Base-by-base conservation (phyloP, 805 yeast genomes). In the Saccharomyces eubayanus region DNA sequence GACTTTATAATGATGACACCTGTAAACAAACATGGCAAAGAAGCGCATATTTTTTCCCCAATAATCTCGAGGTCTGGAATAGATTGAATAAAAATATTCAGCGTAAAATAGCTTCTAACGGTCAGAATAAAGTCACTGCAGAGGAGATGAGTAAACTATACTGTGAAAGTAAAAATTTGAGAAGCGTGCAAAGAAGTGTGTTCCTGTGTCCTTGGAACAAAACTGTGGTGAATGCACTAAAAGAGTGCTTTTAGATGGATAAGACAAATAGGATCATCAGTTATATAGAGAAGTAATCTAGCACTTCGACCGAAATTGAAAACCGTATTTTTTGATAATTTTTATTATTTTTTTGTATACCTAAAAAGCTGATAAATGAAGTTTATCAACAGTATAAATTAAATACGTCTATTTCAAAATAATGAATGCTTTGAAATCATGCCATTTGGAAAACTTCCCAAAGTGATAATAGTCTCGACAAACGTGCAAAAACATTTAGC, bases 41-140 rank as follows among this genome's bases (percentile, higher is more conserved):
- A 60, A 77, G 82, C 10, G 89, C 92, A 0, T 72, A 85, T 57
- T 71, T 87, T 61, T 85, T 87, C 72, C 97, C 97, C 1, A 76
- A 78, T 41, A 87, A 85, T 59, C 74, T 75, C 54, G 71, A 72
- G 14, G 77, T 87, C 4, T 92, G 98, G 98, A 74, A 72, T 30
- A 72, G 78, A n/a, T 68, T 91, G 41, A 79, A 81, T 63, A 66
- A 70, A 28, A 73, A 72, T 50, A 77, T 83, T 64, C 83, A 90
- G 0, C 69, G 85, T 46, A 74, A 79, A 50, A 75, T 88, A 9
- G 85, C 89, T 2, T 64, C 76, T 10, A 72, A 75, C 28, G 74
- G 77, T 0, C 80, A 75, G 47, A 74, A 79, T 8, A 76, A 75
- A 54, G 74, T 81, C 20, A 76, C 79, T 1, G 76, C 88, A 1